Conservation (phyloP, 2,329 filamentous ascomycete genomes). For the Neodidymelliopsis sp. region DNA sequence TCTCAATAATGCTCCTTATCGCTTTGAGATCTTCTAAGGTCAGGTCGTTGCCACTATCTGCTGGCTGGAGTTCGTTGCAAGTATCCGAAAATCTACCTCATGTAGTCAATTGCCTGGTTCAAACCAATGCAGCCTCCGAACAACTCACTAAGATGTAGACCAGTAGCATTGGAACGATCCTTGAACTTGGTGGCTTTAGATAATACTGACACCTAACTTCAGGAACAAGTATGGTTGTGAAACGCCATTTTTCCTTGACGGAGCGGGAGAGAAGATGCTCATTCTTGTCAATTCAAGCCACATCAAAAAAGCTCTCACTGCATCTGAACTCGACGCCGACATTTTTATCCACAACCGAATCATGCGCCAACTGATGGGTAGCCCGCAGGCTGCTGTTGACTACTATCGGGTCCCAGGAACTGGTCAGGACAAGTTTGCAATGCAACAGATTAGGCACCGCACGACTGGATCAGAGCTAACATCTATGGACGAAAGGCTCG, state of each 20-base stretch:
- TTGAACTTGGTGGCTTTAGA: too few species aligned
- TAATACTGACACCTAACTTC: background rate
- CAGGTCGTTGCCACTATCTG: too few species aligned
- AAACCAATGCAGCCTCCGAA: too few species aligned
- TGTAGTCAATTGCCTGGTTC: too few species aligned
- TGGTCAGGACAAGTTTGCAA: conserved; percentile 19
- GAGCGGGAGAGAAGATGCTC: conserved; percentile 25
- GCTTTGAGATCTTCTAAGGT: too few species aligned
- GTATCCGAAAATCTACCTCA: too few species aligned
- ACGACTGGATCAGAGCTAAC: conserved; percentile 14
- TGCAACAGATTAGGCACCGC: conserved; percentile 22
- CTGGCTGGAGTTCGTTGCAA: too few species aligned
- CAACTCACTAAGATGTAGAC: too few species aligned
- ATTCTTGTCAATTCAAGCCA: conserved; percentile 23
- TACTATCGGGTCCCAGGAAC: conserved; percentile 18
- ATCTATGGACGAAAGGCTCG: conserved; percentile 18
- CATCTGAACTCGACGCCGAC: conserved; percentile 24
- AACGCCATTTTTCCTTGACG: conserved; percentile 26
- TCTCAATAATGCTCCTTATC: background rate
- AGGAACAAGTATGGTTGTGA: conserved; percentile 25
- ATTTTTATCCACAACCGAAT: conserved; percentile 25
- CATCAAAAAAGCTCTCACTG: conserved; percentile 18
- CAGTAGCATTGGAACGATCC: too few species aligned
- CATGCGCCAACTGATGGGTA: conserved; percentile 24
- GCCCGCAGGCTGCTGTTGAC: conserved; percentile 22